Evolutionary conservation across 306 rosid genomes (phyloP).

Genomic region (Cicer pinnatifidum): DNA sequence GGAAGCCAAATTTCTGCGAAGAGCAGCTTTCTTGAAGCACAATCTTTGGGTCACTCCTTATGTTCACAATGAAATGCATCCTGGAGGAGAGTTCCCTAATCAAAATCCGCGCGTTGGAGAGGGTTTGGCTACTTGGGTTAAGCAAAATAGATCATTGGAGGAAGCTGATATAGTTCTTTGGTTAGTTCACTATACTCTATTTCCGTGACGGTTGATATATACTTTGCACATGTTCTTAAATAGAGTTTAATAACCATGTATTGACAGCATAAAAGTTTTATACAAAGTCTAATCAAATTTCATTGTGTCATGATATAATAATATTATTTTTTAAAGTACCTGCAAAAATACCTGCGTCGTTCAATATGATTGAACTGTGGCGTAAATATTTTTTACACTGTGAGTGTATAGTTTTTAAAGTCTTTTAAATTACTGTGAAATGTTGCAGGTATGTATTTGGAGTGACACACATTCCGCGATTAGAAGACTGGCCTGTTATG

Average conservation of each 20-base stretch:
- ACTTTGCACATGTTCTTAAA: not conserved
- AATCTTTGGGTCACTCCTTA: slow-evolving; percentile 86
- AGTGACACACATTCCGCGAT: slow-evolving; percentile 74
- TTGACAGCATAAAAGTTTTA: not conserved
- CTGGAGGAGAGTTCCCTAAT: slow-evolving; percentile 83
- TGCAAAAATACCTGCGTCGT: too few relatives aligned
- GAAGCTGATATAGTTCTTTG: slow-evolving; percentile 87
- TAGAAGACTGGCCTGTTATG: slow-evolving; percentile 90
- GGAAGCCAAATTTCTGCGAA: slow-evolving; percentile 75
- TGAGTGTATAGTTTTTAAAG: too few relatives aligned
- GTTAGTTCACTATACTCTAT: slow-evolving; percentile 51
- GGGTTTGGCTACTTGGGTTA: slow-evolving; percentile 83
- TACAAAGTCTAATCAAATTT: too few relatives aligned
- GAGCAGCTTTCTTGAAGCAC: slow-evolving; percentile 81
- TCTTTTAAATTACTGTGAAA: not conserved
- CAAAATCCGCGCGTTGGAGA: slow-evolving; percentile 83
- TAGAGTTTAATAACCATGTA: not conserved
- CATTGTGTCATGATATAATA: too few relatives aligned
- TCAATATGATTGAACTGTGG: too few relatives aligned
- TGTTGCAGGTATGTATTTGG: slow-evolving; percentile 78
- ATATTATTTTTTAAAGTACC: too few relatives aligned
- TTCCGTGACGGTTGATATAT: not conserved
- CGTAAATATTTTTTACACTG: too few relatives aligned
- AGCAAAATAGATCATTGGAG: slow-evolving; percentile 70
- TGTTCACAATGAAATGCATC: slow-evolving; percentile 66